Evolutionary conservation across 306 rosid species (phyloP), one percentile per base, ranked within the genome.

Genomic region (Arachis stenosperma): DNA sequence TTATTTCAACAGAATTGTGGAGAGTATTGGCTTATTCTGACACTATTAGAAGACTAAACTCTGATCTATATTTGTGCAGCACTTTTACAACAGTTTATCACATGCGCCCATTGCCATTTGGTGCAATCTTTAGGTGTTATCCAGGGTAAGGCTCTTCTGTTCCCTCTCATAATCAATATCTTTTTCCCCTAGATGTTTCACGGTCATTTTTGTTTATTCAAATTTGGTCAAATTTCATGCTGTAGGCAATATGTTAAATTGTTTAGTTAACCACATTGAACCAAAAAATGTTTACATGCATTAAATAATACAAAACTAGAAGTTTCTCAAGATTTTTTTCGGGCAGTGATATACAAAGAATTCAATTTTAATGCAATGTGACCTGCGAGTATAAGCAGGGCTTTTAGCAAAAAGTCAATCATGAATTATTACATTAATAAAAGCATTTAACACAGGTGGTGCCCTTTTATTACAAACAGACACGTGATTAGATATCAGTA

Each of bases 61-160:
- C 42, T 78, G 69, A 37, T 59, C 3, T 44, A 66, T 77, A 69
- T 30, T 71, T 78, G 56, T 78, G 63, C 96, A 91, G 98, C 76
- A 85, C 97, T 51, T 94, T 91, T 75, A 88, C 96, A 14, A 76
- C 87, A 10, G 96, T 85, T 51, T 94, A 94, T 82, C 84, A 86
- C 57, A 94, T 94, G 97, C 89, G 96, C 84, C 98, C 97, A 53
- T 76, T 94, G 79, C 86, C 96, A 81, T 75, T 86, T 41, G 98
- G 97, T 69, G 98, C 98, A 74, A 84, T 91, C 68, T 91, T 94
- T 69, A 88, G 98, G 81, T 86, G 89, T 74, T 94, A 89, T 86
- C 98, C 97, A 27, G 96, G 92, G 98, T 94, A 89, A 81, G 88
- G 61, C 3, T 17, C 70, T 54, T 68, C 39, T 15, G 41, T 61